Conservation (phyloP, 192 early-diverging fungal genomes). For the Globomyces pollinis-pini region DNA sequence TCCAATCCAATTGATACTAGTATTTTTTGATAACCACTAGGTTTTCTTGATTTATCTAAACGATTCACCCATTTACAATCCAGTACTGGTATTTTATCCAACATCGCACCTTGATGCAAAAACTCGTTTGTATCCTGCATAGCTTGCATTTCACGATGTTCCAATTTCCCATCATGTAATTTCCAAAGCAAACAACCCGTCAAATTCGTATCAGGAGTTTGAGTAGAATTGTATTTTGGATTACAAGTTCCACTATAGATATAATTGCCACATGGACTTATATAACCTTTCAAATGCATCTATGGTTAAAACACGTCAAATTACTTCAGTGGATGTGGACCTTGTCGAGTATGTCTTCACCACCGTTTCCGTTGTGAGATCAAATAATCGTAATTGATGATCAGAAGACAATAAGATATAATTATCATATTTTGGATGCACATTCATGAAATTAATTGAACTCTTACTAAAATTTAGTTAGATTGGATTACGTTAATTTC, state of each 20-base stretch:
- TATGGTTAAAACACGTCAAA: background rate
- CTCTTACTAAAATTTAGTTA: conserved; percentile 32
- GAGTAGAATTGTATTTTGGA: background rate
- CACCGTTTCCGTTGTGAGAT: conserved; percentile 27
- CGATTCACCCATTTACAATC: too few relatives aligned
- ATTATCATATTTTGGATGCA: conserved; percentile 39
- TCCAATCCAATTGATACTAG: too few relatives aligned
- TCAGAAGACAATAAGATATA: conserved; percentile 46
- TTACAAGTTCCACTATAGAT: conserved; percentile 35
- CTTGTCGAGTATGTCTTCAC: conserved; percentile 38
- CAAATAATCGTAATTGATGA: conserved; percentile 43
- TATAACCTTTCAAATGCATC: conserved; percentile 37
- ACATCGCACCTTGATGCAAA: conserved; percentile 1
- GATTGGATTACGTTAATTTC: conserved; percentile 19
- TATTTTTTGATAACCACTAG: too few relatives aligned
- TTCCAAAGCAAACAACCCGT: conserved; percentile 45
- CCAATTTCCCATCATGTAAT: conserved; percentile 40
- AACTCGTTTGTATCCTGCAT: conserved; percentile 37
- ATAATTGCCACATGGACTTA: conserved; percentile 45
- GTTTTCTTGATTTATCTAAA: too few relatives aligned
- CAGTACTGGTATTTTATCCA: background rate
- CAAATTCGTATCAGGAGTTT: conserved; percentile 6
- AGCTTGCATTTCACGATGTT: conserved; percentile 33
- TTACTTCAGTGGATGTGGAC: conserved; percentile 24
- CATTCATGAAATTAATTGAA: conserved; percentile 30